Evolutionary conservation across 371 early-diverging fungal species (phyloP), one percentile per base, ranked within the genome.

Genomic region (Mucor piriformis): DNA sequence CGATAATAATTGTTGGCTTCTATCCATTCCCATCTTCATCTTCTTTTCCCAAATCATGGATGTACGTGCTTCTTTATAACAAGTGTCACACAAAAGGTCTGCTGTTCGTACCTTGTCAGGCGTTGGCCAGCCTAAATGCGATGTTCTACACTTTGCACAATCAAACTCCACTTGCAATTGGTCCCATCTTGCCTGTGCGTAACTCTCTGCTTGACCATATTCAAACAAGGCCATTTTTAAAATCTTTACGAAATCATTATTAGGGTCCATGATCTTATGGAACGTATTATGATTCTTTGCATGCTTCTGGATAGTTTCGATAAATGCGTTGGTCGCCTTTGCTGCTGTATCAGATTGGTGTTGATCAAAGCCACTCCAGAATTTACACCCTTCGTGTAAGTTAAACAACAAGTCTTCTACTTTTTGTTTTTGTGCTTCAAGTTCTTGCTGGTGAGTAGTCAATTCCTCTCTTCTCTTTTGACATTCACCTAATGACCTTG

Each of bases 31-130:
- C n/a, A 54, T 50, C 23, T 42, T 58, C 35, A 79, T 57, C 38
- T 74, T 76, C 51, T 76, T 79, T 42, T 79, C 79, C 57, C 70
- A 59, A 13, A 79, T 65, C 79, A 76, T 76, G 18, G 64, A 52
- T 13, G 67, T 63, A 0, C 67, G 64, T 10, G 54, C 38, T 6
- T 73, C 70, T 24, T 71, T 62, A 46, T 76, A 79, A 50, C 79
- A 79, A 12, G 56, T 15, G 6, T 59, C 59, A 57, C 79, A 79
- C 29, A 79, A 40, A 0, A 79, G 44, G 38, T 76, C 59, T 5
- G 33, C 49, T 7, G 61, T 58, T 11, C 67, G 69, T 3, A 79
- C 76, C 27, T 79, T 79, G 34, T 79, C 74, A 7, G 67, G 57
- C n/a, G 33, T 64, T 15, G 80, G 73, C 80, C 76, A 79, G 3